Percentiles rank a stretch among this genome's conserved stretches.
Conservation (phyloP, 495 filamentous ascomycete species). For the Penicillium waksmanii region DNA sequence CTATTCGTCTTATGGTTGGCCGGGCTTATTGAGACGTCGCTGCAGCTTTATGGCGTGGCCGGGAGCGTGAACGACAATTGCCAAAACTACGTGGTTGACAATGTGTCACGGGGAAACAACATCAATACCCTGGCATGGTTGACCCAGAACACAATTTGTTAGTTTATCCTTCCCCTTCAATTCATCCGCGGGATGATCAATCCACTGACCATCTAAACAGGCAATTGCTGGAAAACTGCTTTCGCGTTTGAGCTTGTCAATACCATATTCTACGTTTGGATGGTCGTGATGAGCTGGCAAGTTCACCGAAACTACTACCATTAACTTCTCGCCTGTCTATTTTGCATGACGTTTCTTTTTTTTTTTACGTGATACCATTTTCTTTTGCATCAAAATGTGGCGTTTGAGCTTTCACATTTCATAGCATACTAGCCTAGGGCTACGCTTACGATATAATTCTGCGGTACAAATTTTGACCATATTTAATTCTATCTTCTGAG, state of each 20-base stretch:
- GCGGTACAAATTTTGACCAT: background rate
- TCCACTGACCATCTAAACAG: slow-evolving; percentile 22
- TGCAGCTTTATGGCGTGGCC: slow-evolving; percentile 83
- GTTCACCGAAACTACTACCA: slow-evolving; percentile 67
- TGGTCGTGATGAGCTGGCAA: slow-evolving; percentile 90
- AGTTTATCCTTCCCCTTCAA: slow-evolving; percentile 36
- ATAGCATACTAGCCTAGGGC: slow-evolving; percentile 6
- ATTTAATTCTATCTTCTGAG: background rate
- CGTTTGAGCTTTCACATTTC: slow-evolving; percentile 13
- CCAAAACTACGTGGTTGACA: slow-evolving; percentile 67
- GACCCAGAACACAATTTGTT: slow-evolving; percentile 85
- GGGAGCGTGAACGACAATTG: slow-evolving; percentile 82
- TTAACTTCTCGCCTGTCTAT: slow-evolving; percentile 14
- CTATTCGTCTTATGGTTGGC: slow-evolving; percentile 92
- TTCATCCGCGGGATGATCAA: too few relatives aligned
- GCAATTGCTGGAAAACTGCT: slow-evolving; percentile 62
- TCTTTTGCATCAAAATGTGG: slow-evolving; percentile 22
- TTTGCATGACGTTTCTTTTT: slow-evolving; percentile 5
- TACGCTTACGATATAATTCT: background rate
- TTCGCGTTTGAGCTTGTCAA: slow-evolving; percentile 74
- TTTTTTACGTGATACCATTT: slow-evolving; percentile 22
- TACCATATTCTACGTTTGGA: slow-evolving; percentile 86
- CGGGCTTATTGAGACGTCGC: slow-evolving; percentile 83
- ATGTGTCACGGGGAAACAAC: slow-evolving; percentile 61
- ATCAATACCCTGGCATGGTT: slow-evolving; percentile 81